Conservation (phyloP, 805 yeast species). For the Yarrowia yakushimensis region DNA sequence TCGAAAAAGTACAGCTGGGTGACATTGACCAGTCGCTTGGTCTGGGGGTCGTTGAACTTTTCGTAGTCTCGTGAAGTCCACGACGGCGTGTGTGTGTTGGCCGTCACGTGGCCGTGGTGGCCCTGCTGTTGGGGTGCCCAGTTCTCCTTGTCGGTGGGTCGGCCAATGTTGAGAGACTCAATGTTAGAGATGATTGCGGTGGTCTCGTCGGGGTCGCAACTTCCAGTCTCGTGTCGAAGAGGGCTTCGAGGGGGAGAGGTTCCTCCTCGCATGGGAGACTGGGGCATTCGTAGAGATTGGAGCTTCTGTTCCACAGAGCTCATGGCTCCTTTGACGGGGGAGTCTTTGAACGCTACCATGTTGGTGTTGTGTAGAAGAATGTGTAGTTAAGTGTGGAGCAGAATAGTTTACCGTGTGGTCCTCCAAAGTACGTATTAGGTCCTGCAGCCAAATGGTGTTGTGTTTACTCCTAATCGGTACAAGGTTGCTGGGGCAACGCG, state of each 20-base stretch:
- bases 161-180: conserved; percentile 26
- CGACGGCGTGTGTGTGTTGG: conserved; percentile 7
- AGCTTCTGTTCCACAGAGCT: conserved; percentile 21
- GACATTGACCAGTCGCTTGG: conserved; percentile 82
- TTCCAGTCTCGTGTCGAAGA: conserved; percentile 11
- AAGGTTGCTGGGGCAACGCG: conserved; percentile 18
- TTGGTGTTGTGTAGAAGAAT: neutral
- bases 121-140: conserved; percentile 18
- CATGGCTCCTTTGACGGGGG: conserved; percentile 23
- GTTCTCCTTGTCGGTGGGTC: conserved; percentile 18
- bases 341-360: conserved; percentile 21
- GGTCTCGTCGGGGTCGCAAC: conserved; percentile 28
- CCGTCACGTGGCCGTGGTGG: conserved; percentile 25
- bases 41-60: conserved; percentile 63
- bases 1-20: conserved; percentile 92
- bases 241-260: conserved; percentile 16
- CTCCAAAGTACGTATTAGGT: neutral
- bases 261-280: conserved; percentile 7
- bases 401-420: neutral
- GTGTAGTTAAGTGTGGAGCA: neutral
- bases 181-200: conserved; percentile 30
- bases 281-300: conserved; percentile 22
- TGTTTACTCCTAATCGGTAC: conserved; percentile 16
- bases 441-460: neutral
- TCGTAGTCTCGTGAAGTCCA: conserved; percentile 30